Conservation (phyloP, 73 alveolate genomes). For the Paramecium sonneborni region DNA sequence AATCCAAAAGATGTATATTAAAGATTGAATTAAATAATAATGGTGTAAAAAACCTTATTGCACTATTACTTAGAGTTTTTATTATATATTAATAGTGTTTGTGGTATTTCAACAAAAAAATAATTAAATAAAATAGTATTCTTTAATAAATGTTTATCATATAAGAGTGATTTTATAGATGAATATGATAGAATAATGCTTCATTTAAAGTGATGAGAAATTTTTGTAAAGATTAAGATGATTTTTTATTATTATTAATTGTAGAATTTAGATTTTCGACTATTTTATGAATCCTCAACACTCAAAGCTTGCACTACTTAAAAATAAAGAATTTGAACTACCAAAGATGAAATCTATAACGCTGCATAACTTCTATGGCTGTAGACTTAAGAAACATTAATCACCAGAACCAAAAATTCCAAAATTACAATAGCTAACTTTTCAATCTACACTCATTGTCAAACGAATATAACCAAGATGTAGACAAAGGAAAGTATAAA, state of each 20-base stretch:
- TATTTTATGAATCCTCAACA: background rate
- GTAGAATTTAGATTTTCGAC: background rate
- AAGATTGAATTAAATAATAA: no score
- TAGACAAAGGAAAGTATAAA: background rate
- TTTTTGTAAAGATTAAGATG: no score
- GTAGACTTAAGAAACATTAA: background rate
- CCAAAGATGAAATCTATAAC: background rate
- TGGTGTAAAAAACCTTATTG: no score
- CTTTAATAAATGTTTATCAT: no score
- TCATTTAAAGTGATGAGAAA: no score
- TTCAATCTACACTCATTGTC: background rate
- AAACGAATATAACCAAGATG: background rate
- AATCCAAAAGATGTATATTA: no score
- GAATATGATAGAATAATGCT: background rate
- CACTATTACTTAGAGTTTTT: no score
- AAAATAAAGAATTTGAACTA: background rate
- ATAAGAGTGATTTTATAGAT: no score
- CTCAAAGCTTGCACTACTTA: background rate
- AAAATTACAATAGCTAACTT: background rate
- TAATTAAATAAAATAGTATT: no score
- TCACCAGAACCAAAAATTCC: background rate
- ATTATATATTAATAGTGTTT: no score
- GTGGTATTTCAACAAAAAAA: no score
- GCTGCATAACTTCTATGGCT: background rate
- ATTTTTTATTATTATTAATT: no score